These are phyloP conservation scores for Blastocystis sp. DNA, from an alignment of 352 stramenopile genomes.

Conservation along the genomic window DNA sequence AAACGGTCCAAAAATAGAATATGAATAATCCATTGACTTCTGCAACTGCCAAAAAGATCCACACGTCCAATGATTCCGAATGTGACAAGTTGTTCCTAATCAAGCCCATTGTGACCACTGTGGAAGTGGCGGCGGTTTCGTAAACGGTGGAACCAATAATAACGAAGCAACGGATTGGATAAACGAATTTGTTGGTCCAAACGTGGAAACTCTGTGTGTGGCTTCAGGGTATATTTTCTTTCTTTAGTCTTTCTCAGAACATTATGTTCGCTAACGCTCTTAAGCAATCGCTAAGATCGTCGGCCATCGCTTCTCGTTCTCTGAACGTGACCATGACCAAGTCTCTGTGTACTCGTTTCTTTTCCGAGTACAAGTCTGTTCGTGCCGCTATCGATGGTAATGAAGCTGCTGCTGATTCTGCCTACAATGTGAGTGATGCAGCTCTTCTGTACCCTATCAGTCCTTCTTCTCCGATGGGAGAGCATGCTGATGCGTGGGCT, in stretches of 20 bases:
- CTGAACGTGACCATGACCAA: slow-evolving; percentile 9
- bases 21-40: too few species aligned
- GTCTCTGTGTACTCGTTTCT: slow-evolving; percentile 28
- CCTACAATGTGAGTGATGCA: slow-evolving; percentile 44
- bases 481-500: slow-evolving; percentile 70
- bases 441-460: slow-evolving; percentile 69
- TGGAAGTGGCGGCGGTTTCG: too few species aligned
- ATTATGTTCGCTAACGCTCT: slow-evolving; percentile 21
- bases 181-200: too few species aligned
- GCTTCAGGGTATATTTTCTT: not conserved
- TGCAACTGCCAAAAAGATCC: too few species aligned
- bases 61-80: too few species aligned
- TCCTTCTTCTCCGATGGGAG: slow-evolving; percentile 68
- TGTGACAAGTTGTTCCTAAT: too few species aligned
- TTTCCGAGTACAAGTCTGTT: slow-evolving; percentile 34
- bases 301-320: slow-evolving; percentile 12
- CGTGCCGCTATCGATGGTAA: slow-evolving; percentile 60
- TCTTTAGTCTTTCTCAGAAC: not conserved
- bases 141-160: too few species aligned
- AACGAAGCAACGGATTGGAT: too few species aligned
- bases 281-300: slow-evolving; percentile 42
- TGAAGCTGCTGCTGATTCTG: slow-evolving; percentile 44
- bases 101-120: too few species aligned
- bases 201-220: too few species aligned
- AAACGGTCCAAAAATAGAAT: too few species aligned